Evolutionary conservation across 768 basidiomycete genomes (phyloP).

Genomic region (Megacollybia marginata): DNA sequence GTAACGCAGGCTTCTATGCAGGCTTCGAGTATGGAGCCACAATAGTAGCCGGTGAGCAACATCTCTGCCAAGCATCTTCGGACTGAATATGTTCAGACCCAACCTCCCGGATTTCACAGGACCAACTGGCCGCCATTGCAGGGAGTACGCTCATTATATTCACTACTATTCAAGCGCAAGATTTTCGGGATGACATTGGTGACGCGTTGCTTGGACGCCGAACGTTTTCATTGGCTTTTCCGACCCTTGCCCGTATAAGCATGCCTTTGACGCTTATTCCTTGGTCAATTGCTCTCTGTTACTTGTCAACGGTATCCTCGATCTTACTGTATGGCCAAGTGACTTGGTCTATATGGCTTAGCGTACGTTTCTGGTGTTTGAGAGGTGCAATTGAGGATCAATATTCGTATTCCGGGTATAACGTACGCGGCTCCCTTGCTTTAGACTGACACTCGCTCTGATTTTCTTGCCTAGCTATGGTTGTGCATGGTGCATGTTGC

Average conservation of each 20-base stretch:
- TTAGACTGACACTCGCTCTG: background rate
- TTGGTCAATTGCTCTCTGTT: background rate
- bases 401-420: background rate
- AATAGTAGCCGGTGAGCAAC: conserved; percentile 10
- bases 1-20: conserved; percentile 16
- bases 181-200: conserved; percentile 37
- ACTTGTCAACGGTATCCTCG: background rate
- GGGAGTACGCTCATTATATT: conserved; percentile 23
- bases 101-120: background rate
- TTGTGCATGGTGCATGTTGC: background rate
- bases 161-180: conserved; percentile 39
- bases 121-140: conserved; percentile 6
- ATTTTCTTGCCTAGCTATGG: background rate
- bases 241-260: conserved; percentile 21
- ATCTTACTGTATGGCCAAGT: background rate
- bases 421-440: background rate
- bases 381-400: background rate
- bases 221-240: conserved; percentile 38
- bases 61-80: background rate
- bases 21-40: conserved; percentile 20
- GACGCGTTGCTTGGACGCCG: conserved; percentile 28
- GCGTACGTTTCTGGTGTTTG: background rate
- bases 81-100: background rate
- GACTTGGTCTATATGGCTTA: background rate
- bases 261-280: background rate